These are phyloP conservation scores for Aureobasidium sp. DNA, from an alignment of 2,329 filamentous ascomycete genomes.

Conservation along the genomic window DNA sequence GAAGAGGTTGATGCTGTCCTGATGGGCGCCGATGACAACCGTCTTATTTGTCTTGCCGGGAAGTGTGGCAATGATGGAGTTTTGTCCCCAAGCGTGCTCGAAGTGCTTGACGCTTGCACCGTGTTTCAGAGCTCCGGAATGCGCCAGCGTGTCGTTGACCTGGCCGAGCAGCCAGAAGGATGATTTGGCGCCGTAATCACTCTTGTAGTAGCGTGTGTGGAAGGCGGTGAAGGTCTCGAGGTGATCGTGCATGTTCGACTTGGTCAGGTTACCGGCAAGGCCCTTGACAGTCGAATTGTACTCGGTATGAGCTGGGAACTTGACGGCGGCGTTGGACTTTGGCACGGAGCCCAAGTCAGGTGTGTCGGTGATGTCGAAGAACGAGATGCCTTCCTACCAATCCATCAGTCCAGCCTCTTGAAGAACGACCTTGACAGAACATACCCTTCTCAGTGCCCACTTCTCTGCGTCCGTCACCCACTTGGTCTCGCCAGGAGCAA, in stretches of 20 bases:
- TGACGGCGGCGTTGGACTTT: slow-evolving; percentile 34
- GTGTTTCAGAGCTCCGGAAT: slow-evolving; percentile 60
- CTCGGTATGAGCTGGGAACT: slow-evolving; percentile 60
- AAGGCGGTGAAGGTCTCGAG: slow-evolving; percentile 72
- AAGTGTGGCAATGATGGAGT: slow-evolving; percentile 84
- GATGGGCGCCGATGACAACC: slow-evolving; percentile 82
- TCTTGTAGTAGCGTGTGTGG: slow-evolving; percentile 77
- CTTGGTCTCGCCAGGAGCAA: slow-evolving; percentile 71
- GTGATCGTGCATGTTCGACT: slow-evolving; percentile 68
- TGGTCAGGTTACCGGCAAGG: slow-evolving; percentile 62
- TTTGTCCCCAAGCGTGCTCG: slow-evolving; percentile 78
- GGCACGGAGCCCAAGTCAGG: slow-evolving; percentile 51
- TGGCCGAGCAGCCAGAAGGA: slow-evolving; percentile 78
- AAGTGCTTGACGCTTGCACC: slow-evolving; percentile 68
- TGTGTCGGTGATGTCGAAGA: slow-evolving; percentile 89
- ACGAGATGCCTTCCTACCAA: slow-evolving; percentile 63
- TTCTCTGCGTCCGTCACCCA: slow-evolving; percentile 95
- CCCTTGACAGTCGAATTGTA: slow-evolving; percentile 61
- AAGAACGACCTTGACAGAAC: slow-evolving; percentile 24
- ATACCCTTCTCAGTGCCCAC: slow-evolving; percentile 78
- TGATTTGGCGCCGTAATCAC: slow-evolving; percentile 70
- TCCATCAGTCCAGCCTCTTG: background rate
- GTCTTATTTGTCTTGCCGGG: slow-evolving; percentile 80
- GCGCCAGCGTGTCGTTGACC: slow-evolving; percentile 63
- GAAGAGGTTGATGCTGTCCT: slow-evolving; percentile 92